A percentile compares a stretch with the other conserved stretches of the same genome.
These are phyloP conservation scores for Chenopodium album DNA, from an alignment of 148 eudicot species.

Conservation along the genomic window DNA sequence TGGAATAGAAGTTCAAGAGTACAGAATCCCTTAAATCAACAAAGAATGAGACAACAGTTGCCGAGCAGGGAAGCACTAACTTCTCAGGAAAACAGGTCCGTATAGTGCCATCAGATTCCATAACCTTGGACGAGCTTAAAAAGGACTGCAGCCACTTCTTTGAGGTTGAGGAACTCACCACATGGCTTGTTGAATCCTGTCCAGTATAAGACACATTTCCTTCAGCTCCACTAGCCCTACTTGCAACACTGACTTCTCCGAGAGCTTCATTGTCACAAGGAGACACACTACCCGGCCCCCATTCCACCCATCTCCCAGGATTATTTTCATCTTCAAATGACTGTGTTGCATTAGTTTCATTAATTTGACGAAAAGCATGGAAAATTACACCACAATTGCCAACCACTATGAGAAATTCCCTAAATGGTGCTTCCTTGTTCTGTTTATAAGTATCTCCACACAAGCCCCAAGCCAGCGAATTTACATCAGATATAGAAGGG, in stretches of 20 bases:
- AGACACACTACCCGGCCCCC: constrained; percentile 61
- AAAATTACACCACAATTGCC: constrained; percentile 72
- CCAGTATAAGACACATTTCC: constrained; percentile 32
- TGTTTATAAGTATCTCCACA: constrained; percentile 65
- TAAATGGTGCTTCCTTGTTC: constrained; percentile 52
- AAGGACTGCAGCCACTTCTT: constrained; percentile 80
- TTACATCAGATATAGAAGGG: constrained; percentile 62
- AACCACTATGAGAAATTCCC: constrained; percentile 75
- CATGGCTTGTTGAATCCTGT: constrained; percentile 27
- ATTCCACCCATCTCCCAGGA: constrained; percentile 78
- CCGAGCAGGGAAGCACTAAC: constrained; percentile 48
- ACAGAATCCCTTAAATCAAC: constrained; percentile 51
- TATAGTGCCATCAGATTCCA: constrained; percentile 44
- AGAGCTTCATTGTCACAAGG: constrained; percentile 22
- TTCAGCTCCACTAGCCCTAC: constrained; percentile 29
- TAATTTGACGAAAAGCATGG: constrained; percentile 63
- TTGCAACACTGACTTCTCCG: constrained; percentile 23
- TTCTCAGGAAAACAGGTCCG: constrained; percentile 61
- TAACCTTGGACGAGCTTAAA: constrained; percentile 48
- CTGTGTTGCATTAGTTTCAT: constrained; percentile 29
- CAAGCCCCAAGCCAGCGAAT: constrained; percentile 83
- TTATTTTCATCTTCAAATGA: constrained; percentile 33
- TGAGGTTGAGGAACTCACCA: constrained; percentile 30
- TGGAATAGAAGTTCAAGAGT: constrained; percentile 37
- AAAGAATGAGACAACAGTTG: constrained; percentile 59